Conservation (phyloP, 768 basidiomycete genomes). For the Leucocoprinus sp. region DNA sequence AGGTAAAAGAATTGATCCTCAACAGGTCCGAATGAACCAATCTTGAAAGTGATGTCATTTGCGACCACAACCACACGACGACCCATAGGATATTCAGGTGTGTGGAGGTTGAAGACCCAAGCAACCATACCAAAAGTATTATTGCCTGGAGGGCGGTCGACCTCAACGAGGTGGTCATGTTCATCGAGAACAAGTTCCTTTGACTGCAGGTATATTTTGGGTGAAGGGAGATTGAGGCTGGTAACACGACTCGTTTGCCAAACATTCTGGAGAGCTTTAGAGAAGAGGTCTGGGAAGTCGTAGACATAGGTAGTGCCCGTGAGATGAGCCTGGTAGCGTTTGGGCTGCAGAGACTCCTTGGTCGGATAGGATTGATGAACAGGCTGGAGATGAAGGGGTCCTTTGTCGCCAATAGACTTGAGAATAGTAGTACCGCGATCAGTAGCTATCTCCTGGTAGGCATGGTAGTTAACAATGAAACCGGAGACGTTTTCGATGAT, state of each 20-base stretch:
- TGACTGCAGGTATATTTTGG: constrained; percentile 73
- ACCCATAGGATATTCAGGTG: constrained; percentile 88
- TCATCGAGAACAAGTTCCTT: constrained; percentile 93
- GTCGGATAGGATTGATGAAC: constrained; percentile 92
- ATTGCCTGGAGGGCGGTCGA: constrained; percentile 87
- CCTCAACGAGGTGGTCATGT: constrained; percentile 82
- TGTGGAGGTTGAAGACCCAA: constrained; percentile 89
- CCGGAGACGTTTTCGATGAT: constrained; percentile 98
- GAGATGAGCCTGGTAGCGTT: constrained; percentile 97
- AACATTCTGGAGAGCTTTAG: constrained; percentile 89
- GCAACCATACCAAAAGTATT: constrained; percentile 97
- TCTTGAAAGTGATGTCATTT: constrained; percentile 98
- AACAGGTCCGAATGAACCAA: constrained; percentile 92
- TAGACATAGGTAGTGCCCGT: constrained; percentile 98
- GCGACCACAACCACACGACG: constrained; percentile 85
- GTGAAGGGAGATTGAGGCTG: constrained; percentile 61
- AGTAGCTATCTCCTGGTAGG: constrained; percentile 95
- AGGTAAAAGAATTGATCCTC: constrained; percentile 98
- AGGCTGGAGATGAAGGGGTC: constrained; percentile 91
- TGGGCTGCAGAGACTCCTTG: constrained; percentile 96
- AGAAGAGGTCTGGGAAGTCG: constrained; percentile 98
- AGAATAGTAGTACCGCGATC: constrained; percentile 93
- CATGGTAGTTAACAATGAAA: constrained; percentile 97
- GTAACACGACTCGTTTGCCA: constrained; percentile 69
- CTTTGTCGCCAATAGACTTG: constrained; percentile 97